phyloP scores from a whole-genome alignment of 805 yeast species.

The Hanseniaspora taiwanica region DNA sequence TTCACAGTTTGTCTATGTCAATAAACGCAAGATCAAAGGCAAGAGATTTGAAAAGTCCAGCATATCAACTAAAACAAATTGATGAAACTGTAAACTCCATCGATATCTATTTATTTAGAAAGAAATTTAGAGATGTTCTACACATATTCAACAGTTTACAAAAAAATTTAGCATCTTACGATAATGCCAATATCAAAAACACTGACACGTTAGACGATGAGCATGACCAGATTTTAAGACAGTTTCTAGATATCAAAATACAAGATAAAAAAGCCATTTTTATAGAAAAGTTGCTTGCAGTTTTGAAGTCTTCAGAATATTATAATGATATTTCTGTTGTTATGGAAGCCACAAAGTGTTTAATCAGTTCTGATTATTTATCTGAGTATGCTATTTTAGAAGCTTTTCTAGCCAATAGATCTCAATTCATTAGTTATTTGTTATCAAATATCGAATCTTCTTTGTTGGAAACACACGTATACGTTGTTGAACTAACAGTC shows the following conservation, averaged over 20 bases:
- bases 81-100: constrained; percentile 58
- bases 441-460: constrained; percentile 31
- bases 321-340: constrained; percentile 18
- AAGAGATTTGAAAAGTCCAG: constrained; percentile 29
- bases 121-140: constrained; percentile 35
- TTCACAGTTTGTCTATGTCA: constrained; percentile 47
- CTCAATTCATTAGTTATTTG: constrained; percentile 33
- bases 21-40: constrained; percentile 49
- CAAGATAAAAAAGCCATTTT: constrained; percentile 21
- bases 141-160: constrained; percentile 10
- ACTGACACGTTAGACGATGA: constrained; percentile 11
- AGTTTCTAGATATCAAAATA: constrained; percentile 23
- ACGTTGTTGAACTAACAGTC: constrained; percentile 47
- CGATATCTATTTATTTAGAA: constrained; percentile 53
- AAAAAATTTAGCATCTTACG: constrained; percentile 23
- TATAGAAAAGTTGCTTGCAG: constrained; percentile 23
- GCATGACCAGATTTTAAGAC: constrained; percentile 22
- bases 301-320: constrained; percentile 14
- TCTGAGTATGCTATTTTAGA: constrained; percentile 30
- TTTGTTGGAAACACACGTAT: constrained; percentile 42
- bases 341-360: constrained; percentile 7
- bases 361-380: constrained; percentile 17
- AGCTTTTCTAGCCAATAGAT: constrained; percentile 34
- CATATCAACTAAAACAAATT: constrained; percentile 35
- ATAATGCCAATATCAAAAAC: background rate